A percentile compares a stretch with the other conserved stretches of the same genome.
Conservation (phyloP, 768 basidiomycete genomes). For the Sutorius australiensis region DNA sequence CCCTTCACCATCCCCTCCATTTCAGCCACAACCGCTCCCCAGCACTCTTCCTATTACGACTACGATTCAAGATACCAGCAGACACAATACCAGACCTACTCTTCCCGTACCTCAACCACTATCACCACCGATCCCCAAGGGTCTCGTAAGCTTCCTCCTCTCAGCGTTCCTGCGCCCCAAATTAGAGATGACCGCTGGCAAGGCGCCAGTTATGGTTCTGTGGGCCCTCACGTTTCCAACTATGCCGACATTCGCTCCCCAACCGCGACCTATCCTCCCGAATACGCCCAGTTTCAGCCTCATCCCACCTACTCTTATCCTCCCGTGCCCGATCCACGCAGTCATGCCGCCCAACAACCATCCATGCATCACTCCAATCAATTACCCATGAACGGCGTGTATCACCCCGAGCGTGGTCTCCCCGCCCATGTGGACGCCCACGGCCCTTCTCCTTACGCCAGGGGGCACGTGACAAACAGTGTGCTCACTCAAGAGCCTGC, state of each 20-base stretch:
- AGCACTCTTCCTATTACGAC: constrained; percentile 51
- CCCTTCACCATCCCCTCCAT: neutral
- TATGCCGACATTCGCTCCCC: constrained; percentile 56
- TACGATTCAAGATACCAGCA: constrained; percentile 49
- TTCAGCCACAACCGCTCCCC: constrained; percentile 41
- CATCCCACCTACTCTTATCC: constrained; percentile 34
- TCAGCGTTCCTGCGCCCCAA: constrained; percentile 40
- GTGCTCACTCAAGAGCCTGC: constrained; percentile 33
- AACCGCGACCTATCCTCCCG: constrained; percentile 55
- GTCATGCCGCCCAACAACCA: constrained; percentile 22
- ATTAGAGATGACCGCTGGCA: constrained; percentile 51
- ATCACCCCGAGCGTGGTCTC: constrained; percentile 33
- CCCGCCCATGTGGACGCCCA: constrained; percentile 38
- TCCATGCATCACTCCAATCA: constrained; percentile 30
- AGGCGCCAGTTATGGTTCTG: constrained; percentile 36
- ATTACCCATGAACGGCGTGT: constrained; percentile 25
- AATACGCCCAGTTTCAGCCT: constrained; percentile 47
- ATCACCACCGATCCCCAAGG: constrained; percentile 46
- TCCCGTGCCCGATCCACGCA: constrained; percentile 37
- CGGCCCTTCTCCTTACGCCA: constrained; percentile 52
- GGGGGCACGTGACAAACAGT: constrained; percentile 31
- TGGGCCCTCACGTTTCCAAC: constrained; percentile 35
- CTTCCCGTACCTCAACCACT: constrained; percentile 47
- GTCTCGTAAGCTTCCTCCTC: constrained; percentile 57
- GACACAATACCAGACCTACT: constrained; percentile 42